phyloP scores from a whole-genome alignment of 164 flowering plant genomes.

The Kalanchoe fedtschenkoi region DNA sequence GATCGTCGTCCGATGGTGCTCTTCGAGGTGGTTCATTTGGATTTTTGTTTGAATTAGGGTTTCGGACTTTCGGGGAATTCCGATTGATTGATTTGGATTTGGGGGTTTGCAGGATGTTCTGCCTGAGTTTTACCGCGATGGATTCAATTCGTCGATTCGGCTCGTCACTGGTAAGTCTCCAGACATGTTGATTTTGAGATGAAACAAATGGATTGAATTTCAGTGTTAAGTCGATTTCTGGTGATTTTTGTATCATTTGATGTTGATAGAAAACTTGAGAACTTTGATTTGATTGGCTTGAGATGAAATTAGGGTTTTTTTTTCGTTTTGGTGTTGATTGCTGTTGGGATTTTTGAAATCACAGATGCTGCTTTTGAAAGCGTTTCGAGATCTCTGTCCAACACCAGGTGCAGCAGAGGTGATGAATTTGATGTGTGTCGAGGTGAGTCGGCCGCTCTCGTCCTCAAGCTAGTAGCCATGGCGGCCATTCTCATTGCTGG shows the following conservation, averaged over 20 bases:
- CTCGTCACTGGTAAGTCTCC: too few species aligned
- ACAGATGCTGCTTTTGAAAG: constrained; percentile 21
- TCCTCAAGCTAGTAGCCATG: constrained; percentile 58
- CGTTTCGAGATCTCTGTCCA: constrained; percentile 34
- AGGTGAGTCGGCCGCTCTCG: constrained; percentile 43
- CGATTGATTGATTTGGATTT: too few species aligned
- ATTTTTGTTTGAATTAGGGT: too few species aligned
- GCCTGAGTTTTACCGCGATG: too few species aligned
- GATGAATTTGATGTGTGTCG: constrained; percentile 33
- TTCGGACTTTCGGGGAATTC: too few species aligned
- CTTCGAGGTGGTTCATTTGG: too few species aligned
- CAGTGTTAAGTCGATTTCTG: background rate
- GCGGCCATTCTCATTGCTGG: constrained; percentile 65
- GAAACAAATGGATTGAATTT: background rate
- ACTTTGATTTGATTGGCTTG: background rate
- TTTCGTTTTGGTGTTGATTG: background rate
- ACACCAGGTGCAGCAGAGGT: constrained; percentile 21
- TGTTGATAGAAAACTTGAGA: too few species aligned
- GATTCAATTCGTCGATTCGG: too few species aligned
- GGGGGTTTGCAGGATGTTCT: too few species aligned
- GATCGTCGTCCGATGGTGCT: too few species aligned
- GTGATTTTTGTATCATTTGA: background rate
- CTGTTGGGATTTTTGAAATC: background rate
- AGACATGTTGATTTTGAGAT: too few species aligned
- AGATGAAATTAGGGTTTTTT: constrained; percentile 2